Evolutionary conservation across 106 monocot species (phyloP), one percentile per base, ranked within the genome.

Genomic region (Cymbidium sinense): DNA sequence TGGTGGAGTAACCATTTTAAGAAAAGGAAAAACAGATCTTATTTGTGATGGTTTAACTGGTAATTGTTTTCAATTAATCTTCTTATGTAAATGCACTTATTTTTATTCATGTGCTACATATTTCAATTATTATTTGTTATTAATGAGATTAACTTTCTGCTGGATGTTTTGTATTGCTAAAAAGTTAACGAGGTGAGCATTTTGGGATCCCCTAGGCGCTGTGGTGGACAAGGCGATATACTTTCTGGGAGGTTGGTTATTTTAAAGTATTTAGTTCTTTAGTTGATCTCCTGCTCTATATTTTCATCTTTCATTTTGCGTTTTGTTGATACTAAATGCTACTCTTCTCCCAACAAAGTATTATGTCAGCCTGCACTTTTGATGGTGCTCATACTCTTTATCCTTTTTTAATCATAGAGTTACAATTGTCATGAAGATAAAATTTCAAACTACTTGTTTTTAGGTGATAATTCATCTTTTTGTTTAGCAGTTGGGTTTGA

Each of bases 181-280:
- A 19, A 44, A 99, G 95, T 99, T 30, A 77, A 76, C 27, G 76
- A 70, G 52, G 92, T 99, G 70, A 88, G 89, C 81, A 84, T 34
- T 25, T 91, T 83, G 87, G 95, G 99, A 82, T 99, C 99, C 71
- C 99, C 99, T 78, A 83, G 99, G 39, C 92, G 99, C 64, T 99
- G 99, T 85, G 99, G 99, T 76, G 99, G 99, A 71, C 99, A 99
- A 89, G 99, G 95, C 6, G 99, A 99, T 81, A 99, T 99, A 36
- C 92, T 99, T 43, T 89, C 92, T 47, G 99, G 99, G 76, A 95
- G 99, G 99, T 99, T 79, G 74, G 81, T 86, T 79, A 36, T 47
- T 23, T 23, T 23, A 47, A 61, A 25, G 0, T 25, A 25, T 61
- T 61, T 15, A 25, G 25, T 61, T 61, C 5, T 61, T 27, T n/a